A percentile compares a stretch with the other conserved stretches of the same genome.
These are phyloP conservation scores for Omphalotus guepiniiformis DNA, from an alignment of 768 basidiomycete species.

Conservation along the genomic window DNA sequence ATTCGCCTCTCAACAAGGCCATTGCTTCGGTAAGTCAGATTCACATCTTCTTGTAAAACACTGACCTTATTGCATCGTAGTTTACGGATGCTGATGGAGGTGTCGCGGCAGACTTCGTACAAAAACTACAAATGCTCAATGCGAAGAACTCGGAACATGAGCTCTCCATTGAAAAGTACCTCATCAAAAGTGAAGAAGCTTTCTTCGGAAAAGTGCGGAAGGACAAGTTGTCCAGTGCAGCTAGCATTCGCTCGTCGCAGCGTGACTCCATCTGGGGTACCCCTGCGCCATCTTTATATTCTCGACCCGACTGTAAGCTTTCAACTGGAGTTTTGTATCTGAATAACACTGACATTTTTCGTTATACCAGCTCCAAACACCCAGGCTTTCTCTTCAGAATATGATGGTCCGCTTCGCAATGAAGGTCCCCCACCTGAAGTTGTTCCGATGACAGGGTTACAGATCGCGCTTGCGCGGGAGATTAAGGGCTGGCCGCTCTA, in stretches of 20 bases:
- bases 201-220: conserved; percentile 90
- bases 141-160: conserved; percentile 89
- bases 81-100: conserved; percentile 94
- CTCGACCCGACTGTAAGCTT: conserved; percentile 68
- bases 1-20: conserved; percentile 91
- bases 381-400: conserved; percentile 43
- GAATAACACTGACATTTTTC: neutral
- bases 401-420: conserved; percentile 40
- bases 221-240: conserved; percentile 81
- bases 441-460: conserved; percentile 77
- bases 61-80: conserved; percentile 30
- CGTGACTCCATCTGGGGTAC: conserved; percentile 83
- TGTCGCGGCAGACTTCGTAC: conserved; percentile 85
- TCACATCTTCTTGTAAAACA: neutral
- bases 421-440: conserved; percentile 48
- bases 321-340: conserved; percentile 5
- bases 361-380: conserved; percentile 41
- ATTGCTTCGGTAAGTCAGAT: conserved; percentile 68
- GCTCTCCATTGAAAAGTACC: conserved; percentile 86
- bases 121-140: conserved; percentile 72
- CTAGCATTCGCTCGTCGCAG: conserved; percentile 71
- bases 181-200: conserved; percentile 87
- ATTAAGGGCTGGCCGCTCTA: conserved; percentile 88
- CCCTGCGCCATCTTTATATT: conserved; percentile 58
- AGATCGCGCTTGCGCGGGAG: conserved; percentile 79